Conservation (phyloP, 345 rosid species). For the Isatis tinctoria region DNA sequence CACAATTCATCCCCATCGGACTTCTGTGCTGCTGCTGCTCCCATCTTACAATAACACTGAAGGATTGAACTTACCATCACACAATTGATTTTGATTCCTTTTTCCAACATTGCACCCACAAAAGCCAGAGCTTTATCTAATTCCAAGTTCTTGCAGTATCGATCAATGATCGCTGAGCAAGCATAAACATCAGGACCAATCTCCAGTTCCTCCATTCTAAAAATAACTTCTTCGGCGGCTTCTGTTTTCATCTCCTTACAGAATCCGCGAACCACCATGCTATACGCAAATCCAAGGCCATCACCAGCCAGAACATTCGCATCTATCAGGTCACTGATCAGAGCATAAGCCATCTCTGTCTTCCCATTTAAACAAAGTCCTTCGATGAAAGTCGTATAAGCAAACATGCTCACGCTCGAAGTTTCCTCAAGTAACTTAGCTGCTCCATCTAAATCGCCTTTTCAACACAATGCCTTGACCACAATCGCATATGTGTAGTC, state of each 20-base stretch:
- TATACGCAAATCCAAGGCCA: constrained; percentile 31
- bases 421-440: constrained; percentile 33
- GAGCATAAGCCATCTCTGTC: constrained; percentile 40
- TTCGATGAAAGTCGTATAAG: constrained; percentile 52
- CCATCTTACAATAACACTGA: constrained; percentile 48
- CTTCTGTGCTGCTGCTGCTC: neutral
- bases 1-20: neutral
- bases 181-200: constrained; percentile 41
- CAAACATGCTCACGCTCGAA: constrained; percentile 41
- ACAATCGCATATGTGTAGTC: constrained; percentile 50
- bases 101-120: constrained; percentile 40
- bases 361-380: constrained; percentile 54
- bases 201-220: constrained; percentile 46
- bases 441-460: constrained; percentile 51
- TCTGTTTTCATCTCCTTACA: constrained; percentile 55
- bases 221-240: constrained; percentile 47
- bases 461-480: constrained; percentile 59
- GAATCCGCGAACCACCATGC: constrained; percentile 50
- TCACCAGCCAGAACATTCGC: constrained; percentile 34
- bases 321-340: constrained; percentile 27
- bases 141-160: constrained; percentile 44
- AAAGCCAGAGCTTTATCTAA: constrained; percentile 44
- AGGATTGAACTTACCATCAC: constrained; percentile 52
- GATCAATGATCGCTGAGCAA: constrained; percentile 43
- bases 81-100: constrained; percentile 56